Percentiles rank a stretch among this genome's conserved stretches.
phyloP scores from a whole-genome alignment of 2,329 filamentous ascomycete species.

The Cordyceps javanica region DNA sequence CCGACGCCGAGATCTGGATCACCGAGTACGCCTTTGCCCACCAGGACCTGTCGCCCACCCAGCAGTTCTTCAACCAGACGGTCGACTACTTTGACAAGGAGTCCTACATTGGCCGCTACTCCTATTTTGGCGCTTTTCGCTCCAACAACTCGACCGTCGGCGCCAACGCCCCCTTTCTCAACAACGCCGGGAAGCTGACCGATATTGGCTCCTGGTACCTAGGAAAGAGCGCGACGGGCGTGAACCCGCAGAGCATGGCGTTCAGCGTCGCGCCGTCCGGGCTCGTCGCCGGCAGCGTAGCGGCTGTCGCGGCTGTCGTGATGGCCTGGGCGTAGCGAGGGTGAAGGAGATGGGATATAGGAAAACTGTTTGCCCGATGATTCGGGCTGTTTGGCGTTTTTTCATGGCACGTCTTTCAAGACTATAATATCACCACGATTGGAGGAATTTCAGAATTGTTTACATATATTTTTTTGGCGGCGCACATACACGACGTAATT shows the following conservation, averaged over 20 bases:
- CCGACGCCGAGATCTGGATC: slow-evolving; percentile 62
- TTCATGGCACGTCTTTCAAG: not conserved
- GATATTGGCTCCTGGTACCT: slow-evolving; percentile 75
- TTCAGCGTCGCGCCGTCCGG: not conserved
- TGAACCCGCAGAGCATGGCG: slow-evolving; percentile 27
- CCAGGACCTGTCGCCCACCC: slow-evolving; percentile 48
- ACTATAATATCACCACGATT: not conserved
- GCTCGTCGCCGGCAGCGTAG: not conserved
- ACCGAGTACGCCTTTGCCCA: slow-evolving; percentile 67
- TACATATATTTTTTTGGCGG: not conserved
- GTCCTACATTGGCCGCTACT: slow-evolving; percentile 58
- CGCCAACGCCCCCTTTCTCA: slow-evolving; percentile 64
- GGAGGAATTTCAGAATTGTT: not conserved
- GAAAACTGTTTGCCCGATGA: not conserved
- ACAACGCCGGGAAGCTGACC: slow-evolving; percentile 60
- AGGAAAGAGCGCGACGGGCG: slow-evolving; percentile 44
- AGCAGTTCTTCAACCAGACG: slow-evolving; percentile 62
- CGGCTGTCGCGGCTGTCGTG: not conserved
- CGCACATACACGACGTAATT: not conserved
- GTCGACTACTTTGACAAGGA: slow-evolving; percentile 57
- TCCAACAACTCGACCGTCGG: slow-evolving; percentile 67
- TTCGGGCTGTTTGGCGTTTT: not conserved
- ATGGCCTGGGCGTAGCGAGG: not conserved
- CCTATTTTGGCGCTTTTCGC: slow-evolving; percentile 71
- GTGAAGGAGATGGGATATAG: not conserved